Evolutionary conservation across 176 grass and related monocot genomes (phyloP).

Genomic region (Oryza rufipogon): DNA sequence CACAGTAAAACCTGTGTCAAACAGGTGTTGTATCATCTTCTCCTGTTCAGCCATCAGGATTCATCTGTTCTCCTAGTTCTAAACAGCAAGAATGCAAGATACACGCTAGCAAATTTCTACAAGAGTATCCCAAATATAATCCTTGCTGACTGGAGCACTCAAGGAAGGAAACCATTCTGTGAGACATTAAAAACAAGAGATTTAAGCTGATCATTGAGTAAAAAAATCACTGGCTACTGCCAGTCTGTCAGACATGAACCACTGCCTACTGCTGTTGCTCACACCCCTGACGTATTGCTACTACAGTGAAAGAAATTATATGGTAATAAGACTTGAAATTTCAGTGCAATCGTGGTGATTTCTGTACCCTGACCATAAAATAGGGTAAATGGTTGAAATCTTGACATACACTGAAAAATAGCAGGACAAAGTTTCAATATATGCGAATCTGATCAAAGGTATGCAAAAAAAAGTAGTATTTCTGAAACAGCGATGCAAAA

Average conservation of each 20-base stretch:
- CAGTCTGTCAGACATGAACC: not conserved
- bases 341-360: not conserved
- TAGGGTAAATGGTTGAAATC: not conserved
- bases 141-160: not conserved
- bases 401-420: not conserved
- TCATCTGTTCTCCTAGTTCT: not conserved
- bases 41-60: not conserved
- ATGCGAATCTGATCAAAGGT: not conserved
- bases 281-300: not conserved
- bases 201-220: not conserved
- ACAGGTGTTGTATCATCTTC: not conserved
- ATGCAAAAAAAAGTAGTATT: not conserved
- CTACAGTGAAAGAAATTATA: not conserved
- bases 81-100: not conserved
- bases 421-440: not conserved
- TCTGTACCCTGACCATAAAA: slow-evolving; percentile 1
- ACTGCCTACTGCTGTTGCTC: not conserved
- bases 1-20: not conserved
- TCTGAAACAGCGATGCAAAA: not conserved
- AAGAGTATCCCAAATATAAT: not conserved
- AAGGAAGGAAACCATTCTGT: not conserved
- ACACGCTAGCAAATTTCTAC: not conserved
- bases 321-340: not conserved
- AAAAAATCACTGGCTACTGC: not conserved
- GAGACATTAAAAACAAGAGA: not conserved